Evolutionary conservation across 176 grass and related monocot species (phyloP).

Genomic region (Triticum aestivum): IWGSC_CS_RefSeq_v2.1 NC_057805.1:58894097-58894596

Average conservation of each 20-base stretch:
- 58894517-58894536: constrained; percentile 62
- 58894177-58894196: background rate
- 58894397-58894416: background rate
- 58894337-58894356: too few species aligned
- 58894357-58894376: too few species aligned
- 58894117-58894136: background rate
- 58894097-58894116: background rate
- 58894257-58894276: background rate
- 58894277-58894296: too few species aligned
- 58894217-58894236: background rate
- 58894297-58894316: too few species aligned
- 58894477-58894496: constrained; percentile 11
- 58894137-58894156: background rate
- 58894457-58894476: background rate
- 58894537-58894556: constrained; percentile 85
- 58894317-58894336: too few species aligned
- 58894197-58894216: constrained; percentile 1
- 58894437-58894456: background rate
- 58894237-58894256: background rate
- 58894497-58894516: background rate
- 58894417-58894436: background rate
- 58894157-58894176: background rate
- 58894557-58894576: constrained; percentile 66
- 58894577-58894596: constrained; percentile 85
- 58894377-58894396: background rate